phyloP scores from a whole-genome alignment of 73 alveolate species.

The Uronychia setigera region DNA sequence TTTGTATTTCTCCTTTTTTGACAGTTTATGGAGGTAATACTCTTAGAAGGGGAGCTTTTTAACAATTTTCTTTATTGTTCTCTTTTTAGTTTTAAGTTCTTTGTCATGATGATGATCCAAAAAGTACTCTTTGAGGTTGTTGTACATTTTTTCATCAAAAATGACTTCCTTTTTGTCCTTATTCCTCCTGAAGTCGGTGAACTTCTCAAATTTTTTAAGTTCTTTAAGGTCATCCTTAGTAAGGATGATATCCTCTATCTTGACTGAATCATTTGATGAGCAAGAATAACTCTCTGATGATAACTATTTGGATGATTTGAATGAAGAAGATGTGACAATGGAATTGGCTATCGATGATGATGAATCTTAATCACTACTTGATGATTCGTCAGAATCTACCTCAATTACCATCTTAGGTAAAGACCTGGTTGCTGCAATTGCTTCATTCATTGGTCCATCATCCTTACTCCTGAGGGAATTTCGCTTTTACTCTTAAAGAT shows the following conservation, averaged over 20 bases:
- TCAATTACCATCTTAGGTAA: background rate
- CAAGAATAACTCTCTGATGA: background rate
- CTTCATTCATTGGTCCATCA: background rate
- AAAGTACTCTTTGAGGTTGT: slow-evolving; percentile 1
- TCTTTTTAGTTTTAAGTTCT: background rate
- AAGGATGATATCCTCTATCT: background rate
- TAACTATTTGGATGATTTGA: background rate
- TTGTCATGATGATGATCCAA: background rate
- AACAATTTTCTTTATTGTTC: background rate
- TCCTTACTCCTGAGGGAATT: background rate
- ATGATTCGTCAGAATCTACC: background rate
- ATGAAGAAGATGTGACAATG: background rate
- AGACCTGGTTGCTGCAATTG: too few relatives aligned
- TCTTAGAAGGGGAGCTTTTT: background rate
- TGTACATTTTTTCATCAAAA: background rate
- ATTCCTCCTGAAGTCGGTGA: background rate
- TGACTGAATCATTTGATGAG: background rate
- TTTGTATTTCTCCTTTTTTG: background rate
- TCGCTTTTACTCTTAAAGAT: too few relatives aligned
- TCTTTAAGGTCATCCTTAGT: background rate
- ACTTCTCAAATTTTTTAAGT: background rate
- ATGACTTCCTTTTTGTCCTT: background rate
- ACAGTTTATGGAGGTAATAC: background rate
- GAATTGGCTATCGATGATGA: too few relatives aligned
- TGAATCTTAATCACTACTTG: too few relatives aligned